Conservation (phyloP, 2,329 filamentous ascomycete genomes). For the Podosphaera aphanis region DNA sequence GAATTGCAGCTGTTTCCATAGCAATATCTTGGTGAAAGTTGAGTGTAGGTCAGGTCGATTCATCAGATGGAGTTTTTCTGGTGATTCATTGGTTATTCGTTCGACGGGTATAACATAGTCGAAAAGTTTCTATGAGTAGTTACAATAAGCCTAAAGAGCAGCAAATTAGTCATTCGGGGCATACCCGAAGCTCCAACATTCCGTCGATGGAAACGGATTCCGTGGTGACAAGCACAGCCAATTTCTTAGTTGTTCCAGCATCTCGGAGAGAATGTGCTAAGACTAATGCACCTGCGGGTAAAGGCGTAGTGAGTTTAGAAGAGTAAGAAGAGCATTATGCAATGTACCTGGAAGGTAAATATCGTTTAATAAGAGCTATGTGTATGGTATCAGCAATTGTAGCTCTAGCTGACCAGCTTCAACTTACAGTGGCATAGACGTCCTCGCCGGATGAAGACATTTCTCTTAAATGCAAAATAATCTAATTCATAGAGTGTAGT, state of each 20-base stretch:
- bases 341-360: conserved; percentile 66
- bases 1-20: conserved; percentile 83
- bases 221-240: conserved; percentile 62
- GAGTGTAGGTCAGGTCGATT: conserved; percentile 72
- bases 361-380: conserved; percentile 75
- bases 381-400: conserved; percentile 3
- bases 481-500: no score
- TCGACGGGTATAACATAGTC: conserved; percentile 73
- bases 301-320: conserved; percentile 6
- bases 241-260: conserved; percentile 63
- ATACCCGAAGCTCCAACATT: conserved; percentile 55
- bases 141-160: conserved; percentile 2
- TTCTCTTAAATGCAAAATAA: background rate
- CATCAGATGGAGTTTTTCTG: conserved; percentile 77
- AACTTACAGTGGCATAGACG: conserved; percentile 39
- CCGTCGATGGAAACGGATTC: conserved; percentile 56
- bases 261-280: conserved; percentile 87
- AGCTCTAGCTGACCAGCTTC: background rate
- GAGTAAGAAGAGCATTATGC: conserved; percentile 2
- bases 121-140: conserved; percentile 41
- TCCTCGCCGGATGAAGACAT: conserved; percentile 26
- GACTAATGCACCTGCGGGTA: conserved; percentile 54
- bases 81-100: conserved; percentile 50
- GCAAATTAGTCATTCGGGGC: conserved; percentile 5
- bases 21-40: conserved; percentile 84